Conservation (phyloP, 2,329 filamentous ascomycete species). For the Apiospora phragmitis region DNA sequence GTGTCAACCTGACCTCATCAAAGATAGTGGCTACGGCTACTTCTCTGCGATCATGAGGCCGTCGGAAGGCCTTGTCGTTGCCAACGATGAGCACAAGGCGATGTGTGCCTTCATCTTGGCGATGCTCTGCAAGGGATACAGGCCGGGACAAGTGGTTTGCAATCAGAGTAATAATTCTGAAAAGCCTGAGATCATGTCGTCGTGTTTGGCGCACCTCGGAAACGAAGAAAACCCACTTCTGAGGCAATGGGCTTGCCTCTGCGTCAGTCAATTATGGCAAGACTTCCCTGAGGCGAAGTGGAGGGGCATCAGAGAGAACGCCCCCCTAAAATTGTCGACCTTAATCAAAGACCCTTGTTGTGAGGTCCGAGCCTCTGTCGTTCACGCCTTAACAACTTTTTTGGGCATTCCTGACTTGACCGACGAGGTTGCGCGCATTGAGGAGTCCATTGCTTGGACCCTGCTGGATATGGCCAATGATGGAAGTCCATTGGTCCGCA, state of each 20-base stretch:
- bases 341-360: slow-evolving; percentile 84
- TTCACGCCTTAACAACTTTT: slow-evolving; percentile 92
- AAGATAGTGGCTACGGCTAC: slow-evolving; percentile 96
- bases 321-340: slow-evolving; percentile 77
- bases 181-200: slow-evolving; percentile 73
- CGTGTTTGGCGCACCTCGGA: slow-evolving; percentile 78
- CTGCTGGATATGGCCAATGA: slow-evolving; percentile 91
- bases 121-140: slow-evolving; percentile 95
- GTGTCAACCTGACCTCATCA: slow-evolving; percentile 90
- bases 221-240: slow-evolving; percentile 87
- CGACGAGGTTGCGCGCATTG: slow-evolving; percentile 84
- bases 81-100: slow-evolving; percentile 92
- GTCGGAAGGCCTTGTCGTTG: slow-evolving; percentile 77
- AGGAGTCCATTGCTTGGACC: slow-evolving; percentile 87
- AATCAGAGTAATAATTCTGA: slow-evolving; percentile 59
- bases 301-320: slow-evolving; percentile 87
- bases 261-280: slow-evolving; percentile 91
- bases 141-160: slow-evolving; percentile 87
- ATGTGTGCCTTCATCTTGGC: slow-evolving; percentile 99
- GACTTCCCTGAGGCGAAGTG: slow-evolving; percentile 93
- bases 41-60: slow-evolving; percentile 93
- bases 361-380: slow-evolving; percentile 90
- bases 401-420: slow-evolving; percentile 91
- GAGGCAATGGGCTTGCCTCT: slow-evolving; percentile 93
- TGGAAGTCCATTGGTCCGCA: slow-evolving; percentile 90